phyloP scores from a whole-genome alignment of 768 basidiomycete species.

The Clitopilus hobsonii region DNA sequence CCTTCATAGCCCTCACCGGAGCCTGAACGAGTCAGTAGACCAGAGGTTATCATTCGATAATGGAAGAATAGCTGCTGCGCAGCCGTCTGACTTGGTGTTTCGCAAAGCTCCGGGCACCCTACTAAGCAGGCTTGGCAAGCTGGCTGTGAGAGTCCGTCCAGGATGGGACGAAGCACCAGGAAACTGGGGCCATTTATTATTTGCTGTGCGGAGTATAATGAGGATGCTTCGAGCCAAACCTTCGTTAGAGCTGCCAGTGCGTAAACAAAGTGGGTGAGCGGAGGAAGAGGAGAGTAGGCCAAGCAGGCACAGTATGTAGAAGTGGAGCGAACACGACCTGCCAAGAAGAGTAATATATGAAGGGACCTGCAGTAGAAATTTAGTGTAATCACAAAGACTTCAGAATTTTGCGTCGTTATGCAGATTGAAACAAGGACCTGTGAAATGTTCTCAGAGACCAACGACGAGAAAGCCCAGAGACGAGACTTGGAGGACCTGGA shows the following conservation, averaged over 20 bases:
- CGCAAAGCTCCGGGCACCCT: neutral
- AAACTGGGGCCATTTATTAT: neutral
- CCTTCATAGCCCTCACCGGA: neutral
- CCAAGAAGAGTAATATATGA: neutral
- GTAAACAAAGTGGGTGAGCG: neutral
- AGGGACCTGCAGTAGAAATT: neutral
- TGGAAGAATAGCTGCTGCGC: neutral
- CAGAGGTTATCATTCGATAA: neutral
- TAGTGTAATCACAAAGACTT: neutral
- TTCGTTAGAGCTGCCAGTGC: neutral
- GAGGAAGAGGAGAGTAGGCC: neutral
- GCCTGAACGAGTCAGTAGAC: neutral
- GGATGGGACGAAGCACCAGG: neutral
- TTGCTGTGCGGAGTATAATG: neutral
- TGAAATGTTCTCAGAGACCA: neutral
- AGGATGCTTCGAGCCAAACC: neutral
- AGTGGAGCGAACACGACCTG: neutral
- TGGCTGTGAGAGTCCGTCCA: neutral
- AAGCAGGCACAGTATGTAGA: neutral
- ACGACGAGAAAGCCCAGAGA: neutral
- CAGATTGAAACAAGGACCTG: neutral
- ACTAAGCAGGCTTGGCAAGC: neutral
- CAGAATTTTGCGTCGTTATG: conserved; percentile 2
- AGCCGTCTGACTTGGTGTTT: neutral
- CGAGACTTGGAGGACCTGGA: conserved; percentile 3